Base-by-base conservation (phyloP, 148 eudicot species). In the Chenopodium album region DNA sequence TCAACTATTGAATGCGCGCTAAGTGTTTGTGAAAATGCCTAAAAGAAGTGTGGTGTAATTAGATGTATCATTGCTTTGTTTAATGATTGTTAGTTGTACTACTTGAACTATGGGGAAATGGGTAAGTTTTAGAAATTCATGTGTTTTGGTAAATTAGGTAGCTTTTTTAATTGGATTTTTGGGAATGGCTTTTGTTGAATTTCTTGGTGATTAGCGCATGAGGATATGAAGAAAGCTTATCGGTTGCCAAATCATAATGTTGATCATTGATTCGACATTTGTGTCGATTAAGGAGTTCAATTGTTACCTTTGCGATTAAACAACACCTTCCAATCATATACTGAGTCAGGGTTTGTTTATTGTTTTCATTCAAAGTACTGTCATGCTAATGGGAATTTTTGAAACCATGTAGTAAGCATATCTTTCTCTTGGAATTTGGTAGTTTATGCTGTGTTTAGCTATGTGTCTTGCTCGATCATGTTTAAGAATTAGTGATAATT, bases 21-120 rank as follows among this genome's bases (percentile, higher is more conserved):
- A 83, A 0, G 22, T 78, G 82, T 83, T 83, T 73, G 85, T 78
- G 67, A 37, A 82, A 78, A 83, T 78, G 82, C 75, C 20, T 60
- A 8, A 14, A 19, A 50, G 71, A 73, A n/a, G 3, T 63, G 14
- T 1, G 12, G 47, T 37, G n/a, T 2, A 13, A 52, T 28, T 32
- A 14, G 20, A 7, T 81, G 10, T n/a, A 66, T 50, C 31, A 9
- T 64, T 80, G 20, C 41, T 62, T 46, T 6, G 7, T 32, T 28
- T 56, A 17, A 76, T 32, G 2, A 19, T 56, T 56, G 50, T 19
- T 56, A 7, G 20, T 66, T 8, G 29, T 66, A 66, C 16, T 66
- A 23, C 14, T 66, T 66, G 34, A 26, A 66, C 32, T 6, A 66
- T 66, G 31, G 70, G 13, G 13, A 0, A 28, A 4, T 29, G 70